Evolutionary conservation across 2,329 filamentous ascomycete genomes (phyloP).

Genomic region (Lecanicillium sp.): DNA sequence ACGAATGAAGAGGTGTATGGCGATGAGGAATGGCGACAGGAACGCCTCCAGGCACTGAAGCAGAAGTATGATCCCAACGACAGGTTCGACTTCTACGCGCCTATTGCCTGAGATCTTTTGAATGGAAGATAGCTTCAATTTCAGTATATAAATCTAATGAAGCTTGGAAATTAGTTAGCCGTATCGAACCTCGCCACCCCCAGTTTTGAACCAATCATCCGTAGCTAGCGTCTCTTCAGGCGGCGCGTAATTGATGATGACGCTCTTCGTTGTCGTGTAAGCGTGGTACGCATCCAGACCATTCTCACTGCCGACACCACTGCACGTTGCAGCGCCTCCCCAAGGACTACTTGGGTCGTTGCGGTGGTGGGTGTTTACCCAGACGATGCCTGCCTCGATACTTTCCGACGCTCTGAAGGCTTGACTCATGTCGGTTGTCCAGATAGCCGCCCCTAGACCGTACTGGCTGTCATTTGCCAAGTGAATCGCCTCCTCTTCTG

Average conservation of each 20-base stretch:
- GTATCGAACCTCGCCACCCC: constrained; percentile 37
- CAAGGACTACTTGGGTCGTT: constrained; percentile 66
- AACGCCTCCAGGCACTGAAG: constrained; percentile 34
- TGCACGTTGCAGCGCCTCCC: constrained; percentile 54
- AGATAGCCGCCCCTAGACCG: constrained; percentile 68
- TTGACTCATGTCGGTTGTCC: constrained; percentile 67
- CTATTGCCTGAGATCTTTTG: constrained; percentile 19
- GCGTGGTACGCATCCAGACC: constrained; percentile 54
- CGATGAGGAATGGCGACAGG: constrained; percentile 34
- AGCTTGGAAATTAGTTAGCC: no score
- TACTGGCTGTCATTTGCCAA: constrained; percentile 68
- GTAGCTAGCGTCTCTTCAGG: constrained; percentile 38
- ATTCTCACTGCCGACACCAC: constrained; percentile 66
- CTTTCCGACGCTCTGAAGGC: constrained; percentile 58
- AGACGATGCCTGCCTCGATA: constrained; percentile 56
- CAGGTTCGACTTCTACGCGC: constrained; percentile 35
- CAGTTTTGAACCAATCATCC: constrained; percentile 63
- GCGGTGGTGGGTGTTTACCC: constrained; percentile 56
- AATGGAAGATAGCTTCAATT: no score
- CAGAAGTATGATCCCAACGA: constrained; percentile 32
- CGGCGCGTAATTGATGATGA: constrained; percentile 59
- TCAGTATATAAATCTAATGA: no score
- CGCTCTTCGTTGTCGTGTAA: constrained; percentile 56
- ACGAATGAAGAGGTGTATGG: constrained; percentile 33
- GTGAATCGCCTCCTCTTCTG: constrained; percentile 60